phyloP scores from a whole-genome alignment of 202 grass and related monocot genomes.

The Saccharum hybrid region DNA sequence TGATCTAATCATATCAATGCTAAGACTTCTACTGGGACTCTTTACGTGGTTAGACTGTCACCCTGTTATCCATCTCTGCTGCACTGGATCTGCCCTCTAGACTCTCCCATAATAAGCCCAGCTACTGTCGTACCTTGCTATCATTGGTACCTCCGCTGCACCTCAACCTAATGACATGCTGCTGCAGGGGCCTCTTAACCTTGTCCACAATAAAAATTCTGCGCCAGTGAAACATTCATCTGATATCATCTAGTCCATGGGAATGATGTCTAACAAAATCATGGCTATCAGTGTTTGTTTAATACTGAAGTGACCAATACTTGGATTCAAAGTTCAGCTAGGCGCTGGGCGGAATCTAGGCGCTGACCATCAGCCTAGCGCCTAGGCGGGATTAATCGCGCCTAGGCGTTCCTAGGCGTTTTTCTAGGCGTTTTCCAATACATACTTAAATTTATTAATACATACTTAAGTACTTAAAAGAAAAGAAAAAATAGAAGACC shows the following conservation, averaged over 20 bases:
- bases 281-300: conserved; percentile 19
- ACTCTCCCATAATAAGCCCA: neutral
- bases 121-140: neutral
- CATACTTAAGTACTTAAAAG: no score
- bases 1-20: neutral
- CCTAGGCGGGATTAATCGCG: no score
- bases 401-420: no score
- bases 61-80: neutral
- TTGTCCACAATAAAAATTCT: neutral
- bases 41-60: neutral
- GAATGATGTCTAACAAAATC: conserved; percentile 23
- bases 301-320: neutral
- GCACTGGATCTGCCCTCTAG: neutral
- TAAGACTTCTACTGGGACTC: neutral
- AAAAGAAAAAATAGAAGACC: no score
- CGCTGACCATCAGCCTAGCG: no score
- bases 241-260: neutral
- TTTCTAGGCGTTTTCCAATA: no score
- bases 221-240: conserved; percentile 22
- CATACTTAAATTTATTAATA: no score
- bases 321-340: no score
- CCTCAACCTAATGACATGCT: neutral
- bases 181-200: neutral
- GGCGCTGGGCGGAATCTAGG: no score
- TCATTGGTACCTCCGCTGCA: neutral